Base-by-base conservation (phyloP, 1,139 yeast species). In the Diutina neorugosa region DNA sequence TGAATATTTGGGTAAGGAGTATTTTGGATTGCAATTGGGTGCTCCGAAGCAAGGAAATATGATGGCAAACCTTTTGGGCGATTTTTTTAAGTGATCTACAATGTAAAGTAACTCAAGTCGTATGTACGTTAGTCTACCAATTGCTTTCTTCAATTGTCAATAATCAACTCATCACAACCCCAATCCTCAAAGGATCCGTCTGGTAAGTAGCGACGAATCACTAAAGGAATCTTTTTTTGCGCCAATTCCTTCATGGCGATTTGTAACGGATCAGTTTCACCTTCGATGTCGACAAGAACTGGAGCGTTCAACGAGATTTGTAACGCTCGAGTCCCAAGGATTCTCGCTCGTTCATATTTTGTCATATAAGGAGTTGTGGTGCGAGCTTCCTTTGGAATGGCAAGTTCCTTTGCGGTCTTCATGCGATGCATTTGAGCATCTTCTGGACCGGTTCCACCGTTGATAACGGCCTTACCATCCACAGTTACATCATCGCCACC, bases 311-410 rank as follows among this genome's bases (percentile, higher is more conserved):
- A 87, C 40, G 96, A 87, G 61, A 93, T 93, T 69, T 93, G 98
- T 59, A 93, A 74, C 0, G 98, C 98, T 62, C 98, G 80, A 11
- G 98, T 93, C 40, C 98, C 98, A 62, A 93, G 78, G 57, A 93
- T 89, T 71, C 98, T 81, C 9, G 98, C 98, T 62, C 97, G 81
- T 73, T 93, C 98, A 67, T 93, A 93, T 66, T 93, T 93, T 56
- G 98, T 93, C 98, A 93, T 90, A 67, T 93, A 93, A 53, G 99
- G 99, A 12, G 99, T 93, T 21, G 99, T 93, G 44, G 90, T 80
- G 66, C 99, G 80, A 57, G 88, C 74, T 19, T 88, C 96, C 63
- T 81, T 87, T 53, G 97, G 87, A 56, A 93, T 90, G 16, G 98
- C 95, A 62, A 89, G 78, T 60, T 88, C 95, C 62, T 79, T 84